Evolutionary conservation across 2,329 filamentous ascomycete genomes (phyloP).

Genomic region (Penicillium sp.): DNA sequence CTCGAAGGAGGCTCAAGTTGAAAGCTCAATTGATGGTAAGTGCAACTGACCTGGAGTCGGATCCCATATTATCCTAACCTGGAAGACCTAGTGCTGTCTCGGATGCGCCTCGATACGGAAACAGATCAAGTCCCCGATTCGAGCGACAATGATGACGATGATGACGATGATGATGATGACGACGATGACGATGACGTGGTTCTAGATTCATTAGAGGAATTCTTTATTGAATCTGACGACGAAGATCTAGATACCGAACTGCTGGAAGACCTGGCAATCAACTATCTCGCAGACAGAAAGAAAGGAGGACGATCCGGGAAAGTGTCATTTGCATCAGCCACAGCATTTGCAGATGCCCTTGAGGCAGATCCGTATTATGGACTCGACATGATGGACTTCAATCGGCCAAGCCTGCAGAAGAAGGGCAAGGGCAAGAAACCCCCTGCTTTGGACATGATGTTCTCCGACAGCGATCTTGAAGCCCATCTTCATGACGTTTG

Average conservation of each 20-base stretch:
- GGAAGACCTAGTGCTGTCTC: constrained; percentile 25
- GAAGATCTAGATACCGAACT: constrained; percentile 43
- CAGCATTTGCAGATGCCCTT: constrained; percentile 60
- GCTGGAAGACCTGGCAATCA: constrained; percentile 51
- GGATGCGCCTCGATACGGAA: constrained; percentile 23
- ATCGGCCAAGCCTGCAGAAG: constrained; percentile 67
- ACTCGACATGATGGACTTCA: constrained; percentile 85
- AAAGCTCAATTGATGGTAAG: constrained; percentile 25
- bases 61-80: background rate
- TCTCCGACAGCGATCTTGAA: constrained; percentile 71
- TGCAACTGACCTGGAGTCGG: background rate
- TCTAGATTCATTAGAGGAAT: constrained; percentile 12
- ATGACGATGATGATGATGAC: constrained; percentile 14
- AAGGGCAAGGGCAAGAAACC: constrained; percentile 65
- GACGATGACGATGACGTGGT: constrained; percentile 14
- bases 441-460: constrained; percentile 54
- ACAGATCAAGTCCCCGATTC: constrained; percentile 9
- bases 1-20: constrained; percentile 14
- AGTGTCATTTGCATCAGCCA: constrained; percentile 56
- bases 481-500: constrained; percentile 62
- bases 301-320: constrained; percentile 20
- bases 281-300: constrained; percentile 57
- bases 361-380: constrained; percentile 66
- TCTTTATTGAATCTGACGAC: constrained; percentile 12
- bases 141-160: constrained; percentile 8